phyloP scores from a whole-genome alignment of 352 stramenopile genomes.

The Phytophthora cactorum region DNA sequence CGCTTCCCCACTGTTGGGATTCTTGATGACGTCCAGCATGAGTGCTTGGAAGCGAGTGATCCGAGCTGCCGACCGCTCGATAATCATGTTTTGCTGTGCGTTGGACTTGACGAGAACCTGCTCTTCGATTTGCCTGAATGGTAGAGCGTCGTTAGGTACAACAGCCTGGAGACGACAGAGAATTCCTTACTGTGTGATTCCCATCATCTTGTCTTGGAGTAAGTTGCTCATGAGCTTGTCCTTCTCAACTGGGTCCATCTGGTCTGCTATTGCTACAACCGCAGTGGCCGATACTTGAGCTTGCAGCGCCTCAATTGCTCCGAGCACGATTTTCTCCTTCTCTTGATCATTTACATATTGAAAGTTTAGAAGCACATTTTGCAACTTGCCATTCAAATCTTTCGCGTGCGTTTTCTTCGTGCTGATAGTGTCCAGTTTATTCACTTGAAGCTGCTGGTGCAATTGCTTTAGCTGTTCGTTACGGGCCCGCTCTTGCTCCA shows the following conservation, averaged over 20 bases:
- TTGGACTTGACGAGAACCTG: slow-evolving; percentile 58
- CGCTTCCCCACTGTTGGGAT: slow-evolving; percentile 13
- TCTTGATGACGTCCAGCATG: slow-evolving; percentile 38
- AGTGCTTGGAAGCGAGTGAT: slow-evolving; percentile 69
- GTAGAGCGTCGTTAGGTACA: slow-evolving; percentile 3
- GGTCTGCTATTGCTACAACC: slow-evolving; percentile 47
- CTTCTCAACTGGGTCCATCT: slow-evolving; percentile 64
- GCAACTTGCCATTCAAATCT: slow-evolving; percentile 59
- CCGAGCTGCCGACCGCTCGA: slow-evolving; percentile 58
- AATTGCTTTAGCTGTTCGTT: slow-evolving; percentile 54
- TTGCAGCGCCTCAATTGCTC: slow-evolving; percentile 49
- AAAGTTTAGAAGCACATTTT: slow-evolving; percentile 60
- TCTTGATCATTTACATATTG: slow-evolving; percentile 61
- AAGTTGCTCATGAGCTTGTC: slow-evolving; percentile 62
- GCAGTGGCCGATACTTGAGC: slow-evolving; percentile 61
- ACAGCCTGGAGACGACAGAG: neutral
- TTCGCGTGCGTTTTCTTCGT: slow-evolving; percentile 49
- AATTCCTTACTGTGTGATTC: slow-evolving; percentile 55
- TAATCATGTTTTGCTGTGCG: slow-evolving; percentile 64
- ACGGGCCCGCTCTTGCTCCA: slow-evolving; percentile 44
- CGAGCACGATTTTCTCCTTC: slow-evolving; percentile 63
- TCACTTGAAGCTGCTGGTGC: slow-evolving; percentile 56
- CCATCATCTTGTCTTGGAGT: slow-evolving; percentile 59
- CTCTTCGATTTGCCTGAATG: slow-evolving; percentile 53
- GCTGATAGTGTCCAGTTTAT: slow-evolving; percentile 57